Evolutionary conservation across 2,329 filamentous ascomycete genomes (phyloP).

Genomic region (Penicillium sp.): DNA sequence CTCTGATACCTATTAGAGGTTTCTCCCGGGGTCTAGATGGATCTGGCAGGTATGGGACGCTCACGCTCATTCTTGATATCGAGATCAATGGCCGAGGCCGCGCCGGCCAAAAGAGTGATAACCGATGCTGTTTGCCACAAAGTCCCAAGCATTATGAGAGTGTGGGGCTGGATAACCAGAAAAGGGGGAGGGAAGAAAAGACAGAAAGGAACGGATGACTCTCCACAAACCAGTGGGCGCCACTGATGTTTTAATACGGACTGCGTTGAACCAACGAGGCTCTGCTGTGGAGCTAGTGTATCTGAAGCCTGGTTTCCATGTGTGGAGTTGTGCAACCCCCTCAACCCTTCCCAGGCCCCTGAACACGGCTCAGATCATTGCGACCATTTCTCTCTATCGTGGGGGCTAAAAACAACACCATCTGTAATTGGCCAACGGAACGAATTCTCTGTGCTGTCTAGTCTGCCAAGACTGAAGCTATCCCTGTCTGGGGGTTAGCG

Average conservation of each 20-base stretch:
- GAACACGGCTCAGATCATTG: too few species aligned
- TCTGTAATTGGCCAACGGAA: too few species aligned
- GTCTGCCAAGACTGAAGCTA: not conserved
- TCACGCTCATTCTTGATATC: not conserved
- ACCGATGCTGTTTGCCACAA: not conserved
- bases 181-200: not conserved
- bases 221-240: not conserved
- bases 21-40: not conserved
- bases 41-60: not conserved
- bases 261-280: not conserved
- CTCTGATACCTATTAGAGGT: constrained; percentile 2
- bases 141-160: not conserved
- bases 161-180: not conserved
- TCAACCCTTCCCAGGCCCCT: too few species aligned
- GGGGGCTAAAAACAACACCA: not conserved
- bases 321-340: too few species aligned
- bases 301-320: not conserved
- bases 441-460: too few species aligned
- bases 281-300: not conserved
- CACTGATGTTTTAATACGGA: not conserved
- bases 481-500: not conserved
- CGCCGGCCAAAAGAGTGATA: not conserved
- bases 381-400: not conserved
- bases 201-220: not conserved
- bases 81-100: not conserved